phyloP scores from a whole-genome alignment of 1,284 basidiomycete species.

The Trichosporon asahii region DNA sequence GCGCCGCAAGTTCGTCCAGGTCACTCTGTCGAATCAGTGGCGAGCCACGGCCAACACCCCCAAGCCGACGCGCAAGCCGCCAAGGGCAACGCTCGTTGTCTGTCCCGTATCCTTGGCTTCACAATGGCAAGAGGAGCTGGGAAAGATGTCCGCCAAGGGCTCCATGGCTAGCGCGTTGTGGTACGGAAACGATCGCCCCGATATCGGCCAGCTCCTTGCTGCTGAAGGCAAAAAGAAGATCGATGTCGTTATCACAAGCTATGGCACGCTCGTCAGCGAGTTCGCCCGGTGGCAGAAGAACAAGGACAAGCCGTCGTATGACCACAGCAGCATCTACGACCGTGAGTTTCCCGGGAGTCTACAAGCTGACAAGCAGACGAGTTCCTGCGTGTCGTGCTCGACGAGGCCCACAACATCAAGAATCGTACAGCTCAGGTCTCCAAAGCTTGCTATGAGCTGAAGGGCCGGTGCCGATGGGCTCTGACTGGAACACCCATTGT shows the following conservation, averaged over 20 bases:
- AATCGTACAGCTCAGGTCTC: slow-evolving; percentile 84
- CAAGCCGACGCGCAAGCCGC: slow-evolving; percentile 27
- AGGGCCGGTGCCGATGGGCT: slow-evolving; percentile 79
- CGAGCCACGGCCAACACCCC: slow-evolving; percentile 37
- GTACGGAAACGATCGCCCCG: slow-evolving; percentile 78
- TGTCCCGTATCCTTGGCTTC: slow-evolving; percentile 85
- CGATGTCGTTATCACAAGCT: slow-evolving; percentile 84
- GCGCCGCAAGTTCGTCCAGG: slow-evolving; percentile 48
- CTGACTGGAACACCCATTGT: slow-evolving; percentile 95
- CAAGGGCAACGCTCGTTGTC: slow-evolving; percentile 77
- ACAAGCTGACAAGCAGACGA: slow-evolving; percentile 33
- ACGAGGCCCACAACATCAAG: slow-evolving; percentile 95
- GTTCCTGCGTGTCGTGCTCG: slow-evolving; percentile 53
- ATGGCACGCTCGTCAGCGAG: slow-evolving; percentile 81
- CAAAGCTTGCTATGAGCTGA: slow-evolving; percentile 81
- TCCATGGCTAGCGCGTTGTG: slow-evolving; percentile 66
- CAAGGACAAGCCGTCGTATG: slow-evolving; percentile 57
- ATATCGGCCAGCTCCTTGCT: slow-evolving; percentile 64
- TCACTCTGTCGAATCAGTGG: slow-evolving; percentile 51
- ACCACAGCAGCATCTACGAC: slow-evolving; percentile 60
- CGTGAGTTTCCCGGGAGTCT: slow-evolving; percentile 54
- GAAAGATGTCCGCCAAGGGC: slow-evolving; percentile 62
- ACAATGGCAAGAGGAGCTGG: slow-evolving; percentile 88
- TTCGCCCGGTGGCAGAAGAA: slow-evolving; percentile 61
- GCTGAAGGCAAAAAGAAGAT: slow-evolving; percentile 56